These are phyloP conservation scores for Lasiodiplodia sp. DNA, from an alignment of 2,329 filamentous ascomycete genomes.

Conservation along the genomic window DNA sequence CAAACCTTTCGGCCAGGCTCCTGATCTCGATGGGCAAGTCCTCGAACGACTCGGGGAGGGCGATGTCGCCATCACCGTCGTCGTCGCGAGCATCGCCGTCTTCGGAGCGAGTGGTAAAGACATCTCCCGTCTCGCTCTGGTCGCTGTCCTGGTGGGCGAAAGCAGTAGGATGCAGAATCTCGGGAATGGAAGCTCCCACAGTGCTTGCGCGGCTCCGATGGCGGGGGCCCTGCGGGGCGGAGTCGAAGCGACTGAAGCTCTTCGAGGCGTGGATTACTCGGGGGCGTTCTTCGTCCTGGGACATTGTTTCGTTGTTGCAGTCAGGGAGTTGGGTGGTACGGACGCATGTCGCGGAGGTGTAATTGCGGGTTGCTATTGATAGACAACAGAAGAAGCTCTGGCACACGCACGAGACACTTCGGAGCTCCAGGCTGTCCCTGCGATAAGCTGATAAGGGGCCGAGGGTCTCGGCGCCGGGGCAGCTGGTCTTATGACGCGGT, in stretches of 20 bases:
- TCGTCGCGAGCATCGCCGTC: slow-evolving; percentile 39
- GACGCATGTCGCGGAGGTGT: slow-evolving; percentile 20
- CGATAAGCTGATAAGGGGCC: slow-evolving; percentile 12
- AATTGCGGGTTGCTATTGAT: slow-evolving; percentile 22
- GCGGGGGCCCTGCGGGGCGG: slow-evolving; percentile 41
- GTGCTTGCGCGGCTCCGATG: slow-evolving; percentile 56
- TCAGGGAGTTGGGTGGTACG: slow-evolving; percentile 20
- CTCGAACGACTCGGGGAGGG: slow-evolving; percentile 73
- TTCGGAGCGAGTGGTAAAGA: slow-evolving; percentile 51
- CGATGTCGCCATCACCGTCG: slow-evolving; percentile 34
- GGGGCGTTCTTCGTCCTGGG: slow-evolving; percentile 42
- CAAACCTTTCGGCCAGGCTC: slow-evolving; percentile 84
- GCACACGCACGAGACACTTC: slow-evolving; percentile 28
- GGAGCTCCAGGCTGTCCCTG: slow-evolving; percentile 31
- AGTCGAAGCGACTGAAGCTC: slow-evolving; percentile 60
- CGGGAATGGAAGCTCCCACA: slow-evolving; percentile 49
- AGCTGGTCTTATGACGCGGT: slow-evolving; percentile 20
- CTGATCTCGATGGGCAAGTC: slow-evolving; percentile 94
- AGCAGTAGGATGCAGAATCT: slow-evolving; percentile 53
- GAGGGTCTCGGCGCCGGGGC: background rate
- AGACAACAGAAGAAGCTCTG: slow-evolving; percentile 30
- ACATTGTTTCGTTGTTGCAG: slow-evolving; percentile 20
- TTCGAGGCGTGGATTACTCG: slow-evolving; percentile 51
- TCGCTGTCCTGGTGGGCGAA: slow-evolving; percentile 46
- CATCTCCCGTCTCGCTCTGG: slow-evolving; percentile 43